Percentiles rank a stretch among this genome's conserved stretches.
These are phyloP conservation scores for Fusarium incarnatum DNA, from an alignment of 2,329 filamentous ascomycete species.

Conservation along the genomic window DNA sequence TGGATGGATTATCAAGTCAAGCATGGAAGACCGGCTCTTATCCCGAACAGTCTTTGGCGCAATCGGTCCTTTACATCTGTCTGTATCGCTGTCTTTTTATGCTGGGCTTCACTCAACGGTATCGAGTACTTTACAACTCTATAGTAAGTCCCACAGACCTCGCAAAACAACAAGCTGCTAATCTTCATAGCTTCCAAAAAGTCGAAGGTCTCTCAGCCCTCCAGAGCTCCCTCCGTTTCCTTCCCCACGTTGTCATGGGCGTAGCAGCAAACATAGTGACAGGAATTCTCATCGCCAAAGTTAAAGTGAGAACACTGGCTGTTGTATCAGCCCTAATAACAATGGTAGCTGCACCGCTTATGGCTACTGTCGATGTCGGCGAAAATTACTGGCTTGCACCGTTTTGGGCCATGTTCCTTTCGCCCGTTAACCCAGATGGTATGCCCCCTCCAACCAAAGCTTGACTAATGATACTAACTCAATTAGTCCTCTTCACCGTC, in stretches of 20 bases:
- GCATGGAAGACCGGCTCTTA: conserved; percentile 62
- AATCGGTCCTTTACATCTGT: conserved; percentile 66
- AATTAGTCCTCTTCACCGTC: conserved; percentile 64
- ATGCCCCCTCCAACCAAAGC: not conserved
- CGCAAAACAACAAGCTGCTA: not conserved
- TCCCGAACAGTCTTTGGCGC: conserved; percentile 70
- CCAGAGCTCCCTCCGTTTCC: conserved; percentile 60
- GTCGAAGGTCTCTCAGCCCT: conserved; percentile 60
- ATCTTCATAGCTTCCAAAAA: conserved; percentile 57
- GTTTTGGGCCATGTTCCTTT: conserved; percentile 59
- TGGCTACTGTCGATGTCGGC: conserved; percentile 62
- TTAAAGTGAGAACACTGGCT: conserved; percentile 53
- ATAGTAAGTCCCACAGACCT: conserved; percentile 51
- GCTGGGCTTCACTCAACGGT: conserved; percentile 59
- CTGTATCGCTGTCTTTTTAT: conserved; percentile 63
- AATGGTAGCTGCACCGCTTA: conserved; percentile 62
- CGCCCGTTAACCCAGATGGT: conserved; percentile 59
- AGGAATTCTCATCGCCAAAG: conserved; percentile 55
- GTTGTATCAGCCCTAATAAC: conserved; percentile 58
- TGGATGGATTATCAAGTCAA: conserved; percentile 66
- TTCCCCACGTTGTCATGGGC: conserved; percentile 60
- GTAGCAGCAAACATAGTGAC: conserved; percentile 56
- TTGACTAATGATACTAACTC: not conserved
- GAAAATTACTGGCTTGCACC: conserved; percentile 64
- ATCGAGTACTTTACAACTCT: conserved; percentile 62